A percentile compares a stretch with the other conserved stretches of the same genome.
phyloP scores from a whole-genome alignment of 1,284 basidiomycete genomes.

The Leccinum cinnamomeum region DNA sequence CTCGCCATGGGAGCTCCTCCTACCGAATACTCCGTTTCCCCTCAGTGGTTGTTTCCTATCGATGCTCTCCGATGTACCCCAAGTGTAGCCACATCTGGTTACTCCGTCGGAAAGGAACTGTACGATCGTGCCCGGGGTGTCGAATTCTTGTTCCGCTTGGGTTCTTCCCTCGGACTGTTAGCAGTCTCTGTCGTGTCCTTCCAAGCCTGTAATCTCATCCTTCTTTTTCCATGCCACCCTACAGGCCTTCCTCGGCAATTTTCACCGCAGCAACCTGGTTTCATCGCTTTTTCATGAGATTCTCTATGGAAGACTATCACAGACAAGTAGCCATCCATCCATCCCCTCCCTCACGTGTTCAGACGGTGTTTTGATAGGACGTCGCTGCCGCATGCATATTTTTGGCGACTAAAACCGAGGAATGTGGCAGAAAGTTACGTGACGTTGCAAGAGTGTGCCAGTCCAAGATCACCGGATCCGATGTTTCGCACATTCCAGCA shows the following conservation, averaged over 20 bases:
- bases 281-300: slow-evolving; percentile 94
- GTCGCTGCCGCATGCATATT: slow-evolving; percentile 90
- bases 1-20: slow-evolving; percentile 24
- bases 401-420: slow-evolving; percentile 89
- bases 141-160: slow-evolving; percentile 78
- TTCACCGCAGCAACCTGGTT: slow-evolving; percentile 88
- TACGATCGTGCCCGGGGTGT: slow-evolving; percentile 76
- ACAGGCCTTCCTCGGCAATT: slow-evolving; percentile 74
- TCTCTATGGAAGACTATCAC: slow-evolving; percentile 81
- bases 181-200: slow-evolving; percentile 34
- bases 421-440: slow-evolving; percentile 83
- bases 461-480: slow-evolving; percentile 62
- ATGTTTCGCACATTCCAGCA: slow-evolving; percentile 54
- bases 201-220: slow-evolving; percentile 18
- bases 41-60: slow-evolving; percentile 73
- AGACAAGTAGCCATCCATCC: slow-evolving; percentile 54
- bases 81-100: slow-evolving; percentile 46
- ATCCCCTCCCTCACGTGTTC: slow-evolving; percentile 8
- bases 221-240: slow-evolving; percentile 12
- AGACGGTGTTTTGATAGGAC: slow-evolving; percentile 49
- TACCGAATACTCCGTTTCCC: slow-evolving; percentile 30
- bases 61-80: slow-evolving; percentile 60
- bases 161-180: slow-evolving; percentile 70
- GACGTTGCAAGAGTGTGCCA: slow-evolving; percentile 79
- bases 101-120: slow-evolving; percentile 61